Evolutionary conservation across 176 grass and related monocot genomes (phyloP), one percentile per base, ranked within the genome.

Genomic region (Pontederia paniculata): DNA sequence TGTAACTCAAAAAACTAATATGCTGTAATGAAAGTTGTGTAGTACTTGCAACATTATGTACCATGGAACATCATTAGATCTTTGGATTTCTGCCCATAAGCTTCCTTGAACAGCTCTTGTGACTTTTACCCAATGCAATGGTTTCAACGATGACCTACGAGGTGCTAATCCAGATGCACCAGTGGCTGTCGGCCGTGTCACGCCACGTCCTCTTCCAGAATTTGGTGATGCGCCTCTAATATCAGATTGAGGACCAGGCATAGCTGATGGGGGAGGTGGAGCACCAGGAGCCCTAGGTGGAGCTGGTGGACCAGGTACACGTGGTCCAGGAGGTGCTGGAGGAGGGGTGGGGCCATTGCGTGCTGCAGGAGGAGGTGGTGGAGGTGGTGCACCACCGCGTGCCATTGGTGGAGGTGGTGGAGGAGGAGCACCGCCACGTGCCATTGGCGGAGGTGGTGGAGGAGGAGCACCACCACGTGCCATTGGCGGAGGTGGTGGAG

Each of bases 41-140:
- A 17, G 48, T 15, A 50, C 12, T 50, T 50, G 13, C n/a, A 17
- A 37, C 3, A 2, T 37, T 48, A 14, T n/a, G 21, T 79, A 95
- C 89, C 84, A 82, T 23, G 84, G 78, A 4, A 60, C 60, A 48
- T 95, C 89, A 65, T 73, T 81, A 53, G 71, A 82, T 61, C 62
- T 74, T 65, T 95, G 89, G 46, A 95, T 73, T 65, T 95, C 89
- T 23, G 87, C 89, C 89, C 89, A 95, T 17, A 95, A 70, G 74
- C 84, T 95, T 66, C 89, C 89, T 82, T 89, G 84, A 18, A 85
- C 23, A 67, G 84, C 84, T 41, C 89, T 78, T 74, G 81, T 79
- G 58, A 95, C 78, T 78, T 95, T 95, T 21, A 95, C 53, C 89
- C 89, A 95, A 79, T 95, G 89, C 73, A 95, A 58, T 13, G 89